A percentile compares a stretch with the other conserved stretches of the same genome.
These are phyloP conservation scores for Dorcoceras hygrometricum DNA, from an alignment of 257 asterid genomes.

Conservation along the genomic window DNA sequence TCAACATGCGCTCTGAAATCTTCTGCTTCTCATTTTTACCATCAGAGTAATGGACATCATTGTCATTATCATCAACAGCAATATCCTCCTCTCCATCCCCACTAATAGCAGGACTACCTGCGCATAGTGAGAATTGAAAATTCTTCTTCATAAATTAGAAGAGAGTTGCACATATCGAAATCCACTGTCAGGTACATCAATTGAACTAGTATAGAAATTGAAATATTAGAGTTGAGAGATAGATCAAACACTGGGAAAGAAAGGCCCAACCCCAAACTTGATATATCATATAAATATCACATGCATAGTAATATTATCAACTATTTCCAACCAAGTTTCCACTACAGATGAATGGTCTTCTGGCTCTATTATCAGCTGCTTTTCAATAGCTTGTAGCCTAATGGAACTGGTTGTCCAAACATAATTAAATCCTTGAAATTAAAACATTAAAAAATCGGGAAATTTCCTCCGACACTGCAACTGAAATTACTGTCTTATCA, in stretches of 20 bases:
- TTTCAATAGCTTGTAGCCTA: conserved; percentile 5
- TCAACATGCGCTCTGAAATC: conserved; percentile 84
- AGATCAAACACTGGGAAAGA: conserved; percentile 3
- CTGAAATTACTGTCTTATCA: background rate
- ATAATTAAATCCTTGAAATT: conserved; percentile 9
- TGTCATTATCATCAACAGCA: conserved; percentile 53
- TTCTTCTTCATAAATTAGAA: conserved; percentile 21
- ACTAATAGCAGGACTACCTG: conserved; percentile 90
- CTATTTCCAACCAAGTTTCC: conserved; percentile 1
- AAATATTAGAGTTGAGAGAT: background rate
- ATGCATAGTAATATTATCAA: background rate
- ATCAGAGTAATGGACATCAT: conserved; percentile 53
- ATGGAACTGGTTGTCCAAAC: conserved; percentile 1
- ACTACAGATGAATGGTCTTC: conserved; percentile 8
- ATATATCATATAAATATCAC: background rate
- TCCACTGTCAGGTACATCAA: background rate
- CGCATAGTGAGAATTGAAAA: conserved; percentile 16
- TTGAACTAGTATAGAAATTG: background rate
- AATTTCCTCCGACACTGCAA: conserved; percentile 15
- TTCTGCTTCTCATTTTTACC: conserved; percentile 70
- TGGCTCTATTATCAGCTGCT: background rate
- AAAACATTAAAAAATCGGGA: conserved; percentile 6
- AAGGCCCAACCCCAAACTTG: background rate
- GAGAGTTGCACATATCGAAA: conserved; percentile 17
- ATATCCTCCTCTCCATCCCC: conserved; percentile 76